Conservation (phyloP, 2,329 filamentous ascomycete species). For the Beauveria varroae region DNA sequence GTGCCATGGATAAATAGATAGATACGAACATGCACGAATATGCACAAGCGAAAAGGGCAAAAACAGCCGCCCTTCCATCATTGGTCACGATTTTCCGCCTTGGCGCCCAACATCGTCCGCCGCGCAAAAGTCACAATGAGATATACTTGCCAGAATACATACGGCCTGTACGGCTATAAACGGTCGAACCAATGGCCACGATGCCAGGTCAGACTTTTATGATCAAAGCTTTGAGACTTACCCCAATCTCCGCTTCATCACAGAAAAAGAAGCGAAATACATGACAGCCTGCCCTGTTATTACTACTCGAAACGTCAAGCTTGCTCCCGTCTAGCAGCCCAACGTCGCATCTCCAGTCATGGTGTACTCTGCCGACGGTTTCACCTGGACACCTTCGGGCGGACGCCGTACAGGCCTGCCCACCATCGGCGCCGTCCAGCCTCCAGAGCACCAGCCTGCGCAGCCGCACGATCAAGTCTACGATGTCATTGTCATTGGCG, state of each 20-base stretch:
- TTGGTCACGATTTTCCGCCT: not conserved
- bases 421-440: not conserved
- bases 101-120: not conserved
- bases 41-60: not conserved
- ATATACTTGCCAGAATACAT: not conserved
- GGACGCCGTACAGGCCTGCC: not conserved
- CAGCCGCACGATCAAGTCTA: not conserved
- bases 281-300: too few species aligned
- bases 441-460: not conserved
- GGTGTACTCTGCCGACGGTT: not conserved
- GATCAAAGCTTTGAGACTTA: too few species aligned
- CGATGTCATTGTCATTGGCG: slow-evolving; percentile 17
- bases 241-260: too few species aligned
- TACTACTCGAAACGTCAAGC: too few species aligned
- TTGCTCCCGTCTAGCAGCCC: too few species aligned
- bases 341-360: not conserved
- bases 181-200: not conserved
- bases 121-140: not conserved
- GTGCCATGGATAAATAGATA: not conserved
- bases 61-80: not conserved
- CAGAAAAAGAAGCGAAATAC: too few species aligned
- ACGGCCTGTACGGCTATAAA: not conserved
- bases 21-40: not conserved
- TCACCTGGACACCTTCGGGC: not conserved
- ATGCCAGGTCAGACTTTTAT: not conserved